Base-by-base conservation (phyloP, 192 early-diverging fungal genomes). In the Podila epicladia region DNA sequence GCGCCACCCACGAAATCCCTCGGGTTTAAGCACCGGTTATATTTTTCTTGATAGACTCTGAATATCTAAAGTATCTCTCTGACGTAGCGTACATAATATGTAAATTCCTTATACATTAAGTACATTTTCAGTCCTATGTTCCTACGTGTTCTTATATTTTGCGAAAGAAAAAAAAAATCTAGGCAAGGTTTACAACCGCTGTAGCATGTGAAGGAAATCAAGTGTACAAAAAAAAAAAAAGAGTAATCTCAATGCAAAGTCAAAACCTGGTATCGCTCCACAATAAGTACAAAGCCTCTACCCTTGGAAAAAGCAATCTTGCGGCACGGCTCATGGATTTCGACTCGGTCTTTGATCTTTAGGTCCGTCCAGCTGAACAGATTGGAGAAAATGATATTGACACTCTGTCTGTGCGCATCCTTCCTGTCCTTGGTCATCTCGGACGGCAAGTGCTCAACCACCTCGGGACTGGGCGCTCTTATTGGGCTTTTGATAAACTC, bases 291-390 rank as follows among this genome's bases (percentile, higher is more conserved):
- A 17, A 13, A 29, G 2, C 5, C 38, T 15, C 49, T 31, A 19
- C 13, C 26, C 9, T 61, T 4, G 8, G 61, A 28, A 13, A 73
- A 15, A 3, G 45, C 29, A 17, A 80, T n/a, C n/a, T 35, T 51
- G 26, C 65, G 59, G 26, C 67, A 80, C 2, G 77, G 77, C 17
- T 73, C 77, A 35, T 80, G 77, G 19, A 80, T 73, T 48, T 80
- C 77, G 1, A 80, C 71, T 9, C 22, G 67, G 33, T 80, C 77
- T 9, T 26, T n/a, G 26, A 69, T 66, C 35, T 80, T 80, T 4
- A 80, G 67, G 5, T 51, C 35, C 2, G 67, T 69, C 62, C 66
- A 65, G 28, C 64, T 73, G 51, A 73, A 73, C 51, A 80, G 24
- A 38, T 65, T 80, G 2, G 77, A 80, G 33, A 80, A 80, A 3